Evolutionary conservation across 495 filamentous ascomycete genomes (phyloP).

Genomic region (Daldinia vernicosa): DNA sequence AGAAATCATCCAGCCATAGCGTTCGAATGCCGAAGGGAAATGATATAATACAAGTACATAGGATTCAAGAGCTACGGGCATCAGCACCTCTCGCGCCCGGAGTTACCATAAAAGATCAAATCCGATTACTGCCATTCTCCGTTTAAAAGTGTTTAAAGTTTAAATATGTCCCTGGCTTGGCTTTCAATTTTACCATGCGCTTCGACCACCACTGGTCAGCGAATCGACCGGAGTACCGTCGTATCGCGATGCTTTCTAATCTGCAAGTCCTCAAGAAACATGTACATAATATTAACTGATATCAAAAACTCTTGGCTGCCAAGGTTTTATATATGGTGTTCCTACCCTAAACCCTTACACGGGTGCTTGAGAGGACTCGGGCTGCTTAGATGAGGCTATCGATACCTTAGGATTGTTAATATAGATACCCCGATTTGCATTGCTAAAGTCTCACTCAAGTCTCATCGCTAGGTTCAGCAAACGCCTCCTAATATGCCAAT

Average conservation of each 20-base stretch:
- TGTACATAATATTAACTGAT: slow-evolving; percentile 38
- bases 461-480: slow-evolving; percentile 25
- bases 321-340: slow-evolving; percentile 26
- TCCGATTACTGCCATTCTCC: slow-evolving; percentile 29
- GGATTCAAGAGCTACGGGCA: slow-evolving; percentile 28
- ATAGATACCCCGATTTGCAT: neutral
- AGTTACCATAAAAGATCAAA: slow-evolving; percentile 37
- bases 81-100: slow-evolving; percentile 19
- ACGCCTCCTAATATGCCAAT: neutral
- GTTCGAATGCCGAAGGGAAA: slow-evolving; percentile 11
- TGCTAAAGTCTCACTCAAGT: slow-evolving; percentile 14
- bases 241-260: slow-evolving; percentile 30
- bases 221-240: slow-evolving; percentile 30
- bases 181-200: slow-evolving; percentile 37
- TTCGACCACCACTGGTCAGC: slow-evolving; percentile 25
- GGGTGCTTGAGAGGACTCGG: neutral
- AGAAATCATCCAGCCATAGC: slow-evolving; percentile 10
- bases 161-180: slow-evolving; percentile 35
- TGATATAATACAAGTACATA: slow-evolving; percentile 5
- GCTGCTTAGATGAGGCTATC: neutral
- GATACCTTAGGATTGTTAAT: neutral
- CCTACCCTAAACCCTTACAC: slow-evolving; percentile 8
- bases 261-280: slow-evolving; percentile 26
- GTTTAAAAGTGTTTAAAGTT: slow-evolving; percentile 28
- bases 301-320: slow-evolving; percentile 40